Base-by-base conservation (phyloP, 345 rosid genomes). In the Mangifera indica region DNA sequence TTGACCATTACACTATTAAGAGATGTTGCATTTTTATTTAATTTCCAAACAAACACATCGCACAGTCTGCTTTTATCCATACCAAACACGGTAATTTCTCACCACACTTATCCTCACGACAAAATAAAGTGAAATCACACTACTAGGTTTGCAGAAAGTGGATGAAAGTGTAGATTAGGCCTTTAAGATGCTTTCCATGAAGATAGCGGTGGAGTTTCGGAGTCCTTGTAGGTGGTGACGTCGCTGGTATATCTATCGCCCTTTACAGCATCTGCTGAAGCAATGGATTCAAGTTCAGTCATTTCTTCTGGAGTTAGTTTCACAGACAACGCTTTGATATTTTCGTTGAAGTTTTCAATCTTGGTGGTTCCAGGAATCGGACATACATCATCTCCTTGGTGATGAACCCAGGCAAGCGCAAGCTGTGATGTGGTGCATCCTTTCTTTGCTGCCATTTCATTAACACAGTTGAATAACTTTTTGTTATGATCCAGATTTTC, bases 321-420 rank as follows among this genome's bases (percentile, higher is more conserved):
- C 53, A 74, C 63, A 37, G 68, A 51, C 62, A 74, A 40, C 21
- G 79, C 79, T 60, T 66, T 76, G 52, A 75, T 6, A 66, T 79
- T 79, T 46, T 75, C 67, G 61, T 74, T 48, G 29, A 79, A 20
- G 77, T 52, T 89, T 89, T 1, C 88, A 68, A 51, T 79, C 81
- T 81, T 85, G 22, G 87, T 85, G 34, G 90, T 86, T 70, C 87
- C 87, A 2, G 89, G 91, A 69, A 89, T 89, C 64, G 87, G 90
- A 21, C 88, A 84, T 1, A 89, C 87, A 40, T 89, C 90, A 3
- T 80, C 80, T 48, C 92, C 89, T 26, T 81, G 88, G 77, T 81
- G 88, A 74, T 87, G 92, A 34, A 88, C 75, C 96, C 89, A 88
- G n/a, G 91, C 85, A 1, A 88, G 72, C 21, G 93, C 97, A 13